These are phyloP conservation scores for Penicillium capsulatum DNA, from an alignment of 2,329 filamentous ascomycete species.

Conservation along the genomic window DNA sequence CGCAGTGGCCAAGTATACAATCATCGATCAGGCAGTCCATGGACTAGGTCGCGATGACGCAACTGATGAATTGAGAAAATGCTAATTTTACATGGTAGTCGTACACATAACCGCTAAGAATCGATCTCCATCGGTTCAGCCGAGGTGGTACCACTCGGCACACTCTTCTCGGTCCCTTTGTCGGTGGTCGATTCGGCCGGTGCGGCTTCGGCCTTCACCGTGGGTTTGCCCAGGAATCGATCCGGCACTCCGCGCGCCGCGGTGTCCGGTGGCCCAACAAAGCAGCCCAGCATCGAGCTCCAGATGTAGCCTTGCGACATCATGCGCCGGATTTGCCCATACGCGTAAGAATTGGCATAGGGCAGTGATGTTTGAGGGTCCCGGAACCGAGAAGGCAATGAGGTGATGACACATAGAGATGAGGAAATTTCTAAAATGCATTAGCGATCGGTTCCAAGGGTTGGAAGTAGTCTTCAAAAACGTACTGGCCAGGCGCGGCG, in stretches of 20 bases:
- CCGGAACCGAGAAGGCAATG: conserved; percentile 72
- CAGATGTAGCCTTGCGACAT: conserved; percentile 71
- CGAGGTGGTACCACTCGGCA: not conserved
- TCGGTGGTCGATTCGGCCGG: conserved; percentile 6
- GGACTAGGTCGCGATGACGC: too few relatives aligned
- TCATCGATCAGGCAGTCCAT: too few relatives aligned
- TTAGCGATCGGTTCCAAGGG: conserved; percentile 6
- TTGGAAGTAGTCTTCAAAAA: conserved; percentile 10
- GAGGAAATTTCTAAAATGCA: conserved; percentile 39
- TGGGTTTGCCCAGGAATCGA: conserved; percentile 54
- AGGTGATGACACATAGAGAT: conserved; percentile 75
- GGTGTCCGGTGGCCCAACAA: conserved; percentile 63
- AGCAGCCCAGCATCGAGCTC: conserved; percentile 76
- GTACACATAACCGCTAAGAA: not conserved
- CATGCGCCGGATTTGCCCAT: conserved; percentile 70
- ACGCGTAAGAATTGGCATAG: conserved; percentile 75
- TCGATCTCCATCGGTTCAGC: conserved; percentile 19
- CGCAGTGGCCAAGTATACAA: too few relatives aligned
- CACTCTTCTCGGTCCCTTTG: conserved; percentile 8
- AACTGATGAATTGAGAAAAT: too few relatives aligned
- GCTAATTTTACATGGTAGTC: too few relatives aligned
- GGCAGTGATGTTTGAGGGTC: conserved; percentile 80
- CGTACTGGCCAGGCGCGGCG: conserved; percentile 47
- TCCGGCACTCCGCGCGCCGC: conserved; percentile 72
- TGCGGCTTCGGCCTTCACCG: conserved; percentile 5